These are phyloP conservation scores for Stevia rebaudiana DNA, from an alignment of 140 eudicot genomes.

Conservation along the genomic window DNA sequence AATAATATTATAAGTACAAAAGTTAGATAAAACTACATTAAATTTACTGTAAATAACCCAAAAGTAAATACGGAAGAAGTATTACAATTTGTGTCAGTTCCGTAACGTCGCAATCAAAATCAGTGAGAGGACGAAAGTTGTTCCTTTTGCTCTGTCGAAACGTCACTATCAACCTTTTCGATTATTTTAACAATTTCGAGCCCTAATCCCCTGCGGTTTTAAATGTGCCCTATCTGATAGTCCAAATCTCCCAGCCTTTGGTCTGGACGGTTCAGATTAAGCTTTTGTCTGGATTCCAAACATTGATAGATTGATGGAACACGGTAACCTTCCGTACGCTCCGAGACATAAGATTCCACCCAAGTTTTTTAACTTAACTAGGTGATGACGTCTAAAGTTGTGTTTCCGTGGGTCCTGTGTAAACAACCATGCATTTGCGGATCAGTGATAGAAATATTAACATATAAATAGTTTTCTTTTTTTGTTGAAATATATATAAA, in stretches of 20 bases:
- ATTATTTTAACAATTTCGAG: conserved; percentile 12
- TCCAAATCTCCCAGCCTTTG: conserved; percentile 27
- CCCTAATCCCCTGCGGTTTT: conserved; percentile 19
- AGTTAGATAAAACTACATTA: not conserved
- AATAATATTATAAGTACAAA: no score
- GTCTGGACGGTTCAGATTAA: conserved; percentile 25
- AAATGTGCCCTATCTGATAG: conserved; percentile 18
- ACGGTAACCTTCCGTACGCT: conserved; percentile 19
- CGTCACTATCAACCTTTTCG: conserved; percentile 14
- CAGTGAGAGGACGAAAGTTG: conserved; percentile 35
- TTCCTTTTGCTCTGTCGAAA: conserved; percentile 42
- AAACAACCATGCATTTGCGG: not conserved
- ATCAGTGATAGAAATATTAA: no score
- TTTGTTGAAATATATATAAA: no score
- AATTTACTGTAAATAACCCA: not conserved
- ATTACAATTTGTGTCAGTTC: conserved; percentile 25
- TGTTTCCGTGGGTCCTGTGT: not conserved
- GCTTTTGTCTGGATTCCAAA: not conserved
- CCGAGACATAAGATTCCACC: conserved; percentile 18
- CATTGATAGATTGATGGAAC: conserved; percentile 22
- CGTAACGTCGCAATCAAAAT: conserved; percentile 27
- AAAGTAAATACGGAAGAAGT: not conserved
- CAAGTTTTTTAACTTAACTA: not conserved
- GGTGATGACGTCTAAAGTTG: not conserved
- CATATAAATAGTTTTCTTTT: no score